These are phyloP conservation scores for Naumovozyma dairenensis DNA, from an alignment of 805 yeast species.

Conservation along the genomic window DNA sequence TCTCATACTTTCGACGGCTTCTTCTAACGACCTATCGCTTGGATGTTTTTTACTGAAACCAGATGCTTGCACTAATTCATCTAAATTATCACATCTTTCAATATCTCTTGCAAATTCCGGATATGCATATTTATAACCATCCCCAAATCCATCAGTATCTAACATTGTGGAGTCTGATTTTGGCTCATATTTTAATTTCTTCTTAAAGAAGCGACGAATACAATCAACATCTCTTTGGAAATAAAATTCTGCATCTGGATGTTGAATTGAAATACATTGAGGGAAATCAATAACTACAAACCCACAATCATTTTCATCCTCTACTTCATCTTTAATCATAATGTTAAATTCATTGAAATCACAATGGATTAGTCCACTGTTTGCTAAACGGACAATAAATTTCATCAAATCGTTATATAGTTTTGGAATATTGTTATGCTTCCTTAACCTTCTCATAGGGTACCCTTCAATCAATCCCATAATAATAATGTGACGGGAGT, in stretches of 20 bases:
- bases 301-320: slow-evolving; percentile 44
- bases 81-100: slow-evolving; percentile 56
- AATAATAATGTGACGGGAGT: slow-evolving; percentile 81
- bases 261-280: slow-evolving; percentile 91
- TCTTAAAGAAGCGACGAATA: slow-evolving; percentile 70
- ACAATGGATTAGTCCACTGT: slow-evolving; percentile 89
- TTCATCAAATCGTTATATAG: slow-evolving; percentile 80
- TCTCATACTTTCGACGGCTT: slow-evolving; percentile 63
- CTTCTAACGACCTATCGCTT: slow-evolving; percentile 56
- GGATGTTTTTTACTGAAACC: slow-evolving; percentile 59
- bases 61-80: slow-evolving; percentile 83
- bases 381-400: slow-evolving; percentile 74
- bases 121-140: slow-evolving; percentile 63
- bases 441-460: slow-evolving; percentile 75
- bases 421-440: slow-evolving; percentile 57
- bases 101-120: slow-evolving; percentile 79
- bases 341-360: slow-evolving; percentile 96
- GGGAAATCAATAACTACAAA: slow-evolving; percentile 96
- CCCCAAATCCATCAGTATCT: slow-evolving; percentile 73
- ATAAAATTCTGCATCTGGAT: slow-evolving; percentile 76
- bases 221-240: slow-evolving; percentile 92
- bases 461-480: slow-evolving; percentile 90
- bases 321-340: slow-evolving; percentile 55
- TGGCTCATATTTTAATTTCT: slow-evolving; percentile 69
- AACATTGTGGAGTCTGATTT: slow-evolving; percentile 56